Percentiles rank a stretch among this genome's conserved stretches.
Evolutionary conservation across 179 eudicot genomes (phyloP).

Genomic region (Patellifolia procumbens): DNA sequence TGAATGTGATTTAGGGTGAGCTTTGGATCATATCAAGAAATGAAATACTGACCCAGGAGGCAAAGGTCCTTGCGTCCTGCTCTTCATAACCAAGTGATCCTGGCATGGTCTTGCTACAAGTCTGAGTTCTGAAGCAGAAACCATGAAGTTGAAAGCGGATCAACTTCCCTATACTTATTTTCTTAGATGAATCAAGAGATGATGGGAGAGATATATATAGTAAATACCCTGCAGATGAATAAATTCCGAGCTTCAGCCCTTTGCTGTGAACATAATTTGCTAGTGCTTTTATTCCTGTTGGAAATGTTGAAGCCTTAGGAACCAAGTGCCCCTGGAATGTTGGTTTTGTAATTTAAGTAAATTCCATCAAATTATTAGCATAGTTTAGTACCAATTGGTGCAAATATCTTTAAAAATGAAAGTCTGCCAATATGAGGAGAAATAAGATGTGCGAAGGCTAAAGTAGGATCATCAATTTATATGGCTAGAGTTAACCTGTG

Average conservation of each 20-base stretch:
- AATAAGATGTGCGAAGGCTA: background rate
- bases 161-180: background rate
- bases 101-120: conserved; percentile 41
- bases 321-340: conserved; percentile 52
- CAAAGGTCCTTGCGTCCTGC: conserved; percentile 46
- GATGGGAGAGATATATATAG: background rate
- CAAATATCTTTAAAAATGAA: no score
- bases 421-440: no score
- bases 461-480: background rate
- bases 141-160: background rate
- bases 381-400: no score
- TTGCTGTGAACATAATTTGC: conserved; percentile 82
- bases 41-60: conserved; percentile 36
- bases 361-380: background rate
- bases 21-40: background rate
- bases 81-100: conserved; percentile 46
- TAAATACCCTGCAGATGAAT: conserved; percentile 79
- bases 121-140: conserved; percentile 13
- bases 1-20: background rate
- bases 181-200: background rate
- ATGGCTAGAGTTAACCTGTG: conserved; percentile 41
- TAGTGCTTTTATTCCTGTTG: conserved; percentile 84
- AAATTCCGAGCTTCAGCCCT: conserved; percentile 76
- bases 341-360: background rate
- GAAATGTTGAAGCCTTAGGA: conserved; percentile 63